Conservation (phyloP, 257 asterid species). For the Solanum chmielewskii region DNA sequence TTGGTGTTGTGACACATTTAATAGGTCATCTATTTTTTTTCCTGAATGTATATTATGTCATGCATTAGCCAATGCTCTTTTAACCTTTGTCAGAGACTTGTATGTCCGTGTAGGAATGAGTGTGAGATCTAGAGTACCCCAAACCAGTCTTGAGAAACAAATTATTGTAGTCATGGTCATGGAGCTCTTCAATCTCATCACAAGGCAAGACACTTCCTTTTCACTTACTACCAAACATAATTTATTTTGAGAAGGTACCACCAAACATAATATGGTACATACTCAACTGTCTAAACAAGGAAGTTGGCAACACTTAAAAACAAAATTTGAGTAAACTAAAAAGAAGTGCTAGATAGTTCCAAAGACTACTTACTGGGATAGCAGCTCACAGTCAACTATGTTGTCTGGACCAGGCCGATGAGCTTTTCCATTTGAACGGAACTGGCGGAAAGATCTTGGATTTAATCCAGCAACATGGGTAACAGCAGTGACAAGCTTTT, state of each 20-base stretch:
- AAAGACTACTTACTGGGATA: conserved; percentile 53
- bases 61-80: not conserved
- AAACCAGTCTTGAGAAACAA: not conserved
- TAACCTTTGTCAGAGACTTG: not conserved
- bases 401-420: conserved; percentile 98
- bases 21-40: not conserved
- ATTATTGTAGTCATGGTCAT: not conserved
- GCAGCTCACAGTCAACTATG: conserved; percentile 90
- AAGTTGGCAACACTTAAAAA: not conserved
- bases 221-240: not conserved
- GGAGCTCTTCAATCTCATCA: not conserved
- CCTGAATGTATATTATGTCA: not conserved
- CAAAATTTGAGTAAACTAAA: not conserved
- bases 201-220: not conserved
- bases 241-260: not conserved
- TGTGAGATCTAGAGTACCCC: not conserved
- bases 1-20: not conserved
- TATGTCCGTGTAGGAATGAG: not conserved
- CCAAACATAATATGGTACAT: not conserved
- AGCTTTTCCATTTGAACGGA: conserved; percentile 84
- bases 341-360: not conserved
- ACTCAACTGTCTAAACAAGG: not conserved
- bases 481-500: conserved; percentile 82
- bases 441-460: conserved; percentile 83
- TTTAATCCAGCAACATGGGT: conserved; percentile 87